A percentile compares a stretch with the other conserved stretches of the same genome.
Evolutionary conservation across 345 rosid species (phyloP).

Genomic region (Sisymbrium altissimum): DNA sequence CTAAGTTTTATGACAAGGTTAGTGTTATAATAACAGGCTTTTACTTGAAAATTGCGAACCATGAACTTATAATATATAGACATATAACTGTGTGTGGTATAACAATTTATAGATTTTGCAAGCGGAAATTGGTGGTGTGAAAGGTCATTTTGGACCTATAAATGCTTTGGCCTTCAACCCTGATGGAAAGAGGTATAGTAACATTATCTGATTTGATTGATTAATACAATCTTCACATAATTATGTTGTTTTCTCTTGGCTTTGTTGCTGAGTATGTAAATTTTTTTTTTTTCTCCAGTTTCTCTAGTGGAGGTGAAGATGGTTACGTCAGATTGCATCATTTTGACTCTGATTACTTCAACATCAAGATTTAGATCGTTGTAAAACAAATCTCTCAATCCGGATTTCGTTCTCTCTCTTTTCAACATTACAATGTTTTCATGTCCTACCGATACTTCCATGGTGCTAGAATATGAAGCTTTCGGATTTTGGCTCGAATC

Average conservation of each 20-base stretch:
- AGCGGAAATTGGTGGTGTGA: constrained; percentile 95
- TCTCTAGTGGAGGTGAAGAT: constrained; percentile 97
- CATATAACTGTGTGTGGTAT: constrained; percentile 1
- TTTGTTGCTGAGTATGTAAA: constrained; percentile 6
- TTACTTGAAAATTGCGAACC: not conserved
- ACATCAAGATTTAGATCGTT: constrained; percentile 53
- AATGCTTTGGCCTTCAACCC: constrained; percentile 96
- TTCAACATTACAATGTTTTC: not conserved
- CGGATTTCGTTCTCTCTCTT: not conserved
- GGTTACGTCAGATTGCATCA: constrained; percentile 96
- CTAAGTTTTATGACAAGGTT: constrained; percentile 73
- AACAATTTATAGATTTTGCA: constrained; percentile 51
- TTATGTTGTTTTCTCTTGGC: not conserved
- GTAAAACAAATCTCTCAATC: not conserved
- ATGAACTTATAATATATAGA: not conserved
- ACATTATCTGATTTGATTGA: not conserved
- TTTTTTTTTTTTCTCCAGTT: constrained; percentile 37
- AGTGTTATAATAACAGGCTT: not conserved
- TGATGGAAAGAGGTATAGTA: constrained; percentile 78
- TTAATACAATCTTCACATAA: not conserved
- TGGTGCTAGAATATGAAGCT: not conserved
- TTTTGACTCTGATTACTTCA: constrained; percentile 81
- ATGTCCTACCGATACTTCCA: not conserved
- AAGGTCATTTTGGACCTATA: constrained; percentile 97
- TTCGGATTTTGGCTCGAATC: not conserved